These are phyloP conservation scores for Thalassiosira mediterranea DNA, from an alignment of 352 stramenopile species.

Conservation along the genomic window DNA sequence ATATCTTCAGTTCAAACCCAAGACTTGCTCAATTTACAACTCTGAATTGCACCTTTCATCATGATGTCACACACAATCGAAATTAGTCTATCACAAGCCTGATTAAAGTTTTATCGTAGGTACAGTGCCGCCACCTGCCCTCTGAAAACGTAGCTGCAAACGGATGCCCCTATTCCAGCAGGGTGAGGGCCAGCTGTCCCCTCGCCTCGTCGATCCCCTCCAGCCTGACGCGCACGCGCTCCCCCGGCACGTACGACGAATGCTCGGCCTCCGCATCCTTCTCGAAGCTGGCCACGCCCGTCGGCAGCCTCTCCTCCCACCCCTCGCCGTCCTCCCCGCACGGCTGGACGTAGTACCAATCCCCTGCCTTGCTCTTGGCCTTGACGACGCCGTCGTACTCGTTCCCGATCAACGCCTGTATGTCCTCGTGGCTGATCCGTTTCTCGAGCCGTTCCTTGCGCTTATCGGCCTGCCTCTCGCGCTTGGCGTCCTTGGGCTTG, in stretches of 20 bases:
- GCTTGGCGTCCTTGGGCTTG: constrained; percentile 72
- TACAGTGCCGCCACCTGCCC: too few species aligned
- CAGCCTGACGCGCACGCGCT: constrained; percentile 69
- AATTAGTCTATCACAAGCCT: too few species aligned
- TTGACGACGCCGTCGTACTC: constrained; percentile 74
- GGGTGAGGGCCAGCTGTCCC: constrained; percentile 72
- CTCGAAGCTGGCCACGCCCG: constrained; percentile 53
- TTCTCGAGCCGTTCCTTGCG: constrained; percentile 63
- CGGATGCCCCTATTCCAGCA: too few species aligned
- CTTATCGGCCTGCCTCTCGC: constrained; percentile 66
- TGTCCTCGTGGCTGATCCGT: constrained; percentile 54
- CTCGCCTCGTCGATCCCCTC: constrained; percentile 75
- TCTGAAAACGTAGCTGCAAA: too few species aligned
- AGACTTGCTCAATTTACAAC: too few species aligned
- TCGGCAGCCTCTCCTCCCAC: constrained; percentile 36
- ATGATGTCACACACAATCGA: too few species aligned
- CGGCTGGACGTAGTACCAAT: constrained; percentile 79
- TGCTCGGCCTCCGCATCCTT: constrained; percentile 21
- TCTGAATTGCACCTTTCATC: too few species aligned
- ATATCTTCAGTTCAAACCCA: too few species aligned
- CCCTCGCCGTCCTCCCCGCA: constrained; percentile 24
- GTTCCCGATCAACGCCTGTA: constrained; percentile 57
- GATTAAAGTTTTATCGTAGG: too few species aligned
- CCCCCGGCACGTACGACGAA: constrained; percentile 40
- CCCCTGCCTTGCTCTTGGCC: constrained; percentile 67